Base-by-base conservation (phyloP, 495 filamentous ascomycete species). In the Rostrohypoxylon terebratum region DNA sequence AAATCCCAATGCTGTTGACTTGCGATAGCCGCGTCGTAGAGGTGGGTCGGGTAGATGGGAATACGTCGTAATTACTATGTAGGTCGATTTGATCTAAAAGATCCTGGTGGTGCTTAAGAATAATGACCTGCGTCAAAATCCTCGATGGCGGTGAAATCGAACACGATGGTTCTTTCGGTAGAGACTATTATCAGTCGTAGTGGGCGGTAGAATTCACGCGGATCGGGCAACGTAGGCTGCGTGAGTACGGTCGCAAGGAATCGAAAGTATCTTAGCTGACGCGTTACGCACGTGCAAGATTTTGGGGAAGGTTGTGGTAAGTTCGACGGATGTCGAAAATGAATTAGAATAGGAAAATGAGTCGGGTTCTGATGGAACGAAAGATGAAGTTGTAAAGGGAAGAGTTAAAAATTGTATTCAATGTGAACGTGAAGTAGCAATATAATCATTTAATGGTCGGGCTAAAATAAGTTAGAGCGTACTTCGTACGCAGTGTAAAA, bases 391-490 rank as follows among this genome's bases (percentile, higher is more conserved):
- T 45, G 42, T 18, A 6, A 45, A 16, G 42, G 4, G 42, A 45
- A 45, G 9, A 11, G 61, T 14, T 14, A 18, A 59, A 44, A 45
- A 31, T 2, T 55, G 14, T 59, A 36, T 20, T 14, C 20, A 45
- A 47, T 11, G 21, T 68, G 14, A 58, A 50, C 16, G 20, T 61
- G 57, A 55, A 61, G 55, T 16, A 54, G 33, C 14, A 40, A 59
- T 11, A 65, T 42, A 45, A 62, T 68, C 42, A 62, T 50, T 25
- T 10, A 47, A 20, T 55, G 18, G 51, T 58, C 18, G 23, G 59
- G 48, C 58, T 54, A 40, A 58, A 58, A 42, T 59, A 59, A 61
- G 18, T 33, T 34, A 23, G 44, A 13, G 50, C 28, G 28, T 3
- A 28, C n/a, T n/a, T n/a, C n/a, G n/a, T n/a, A n/a, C n/a, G n/a